Evolutionary conservation across 2,329 filamentous ascomycete species (phyloP).

Genomic region (Hymenoscyphus fructigenus): DNA sequence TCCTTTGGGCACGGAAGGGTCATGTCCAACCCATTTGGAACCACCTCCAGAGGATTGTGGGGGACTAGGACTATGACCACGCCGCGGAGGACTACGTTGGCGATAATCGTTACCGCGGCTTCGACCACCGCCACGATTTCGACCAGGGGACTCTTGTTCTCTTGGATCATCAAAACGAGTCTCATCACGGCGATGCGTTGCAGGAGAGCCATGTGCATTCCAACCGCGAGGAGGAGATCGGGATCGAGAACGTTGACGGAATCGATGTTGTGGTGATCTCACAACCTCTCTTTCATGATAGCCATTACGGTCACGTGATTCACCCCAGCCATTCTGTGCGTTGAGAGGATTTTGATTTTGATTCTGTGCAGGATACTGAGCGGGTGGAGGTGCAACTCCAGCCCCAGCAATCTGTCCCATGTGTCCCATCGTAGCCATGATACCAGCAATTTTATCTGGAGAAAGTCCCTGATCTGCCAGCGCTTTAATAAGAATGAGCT

Average conservation of each 20-base stretch:
- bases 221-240: conserved; percentile 76
- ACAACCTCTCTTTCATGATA: conserved; percentile 50
- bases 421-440: conserved; percentile 42
- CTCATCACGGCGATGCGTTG: conserved; percentile 48
- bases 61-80: conserved; percentile 63
- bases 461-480: conserved; percentile 74
- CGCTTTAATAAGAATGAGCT: conserved; percentile 72
- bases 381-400: conserved; percentile 32
- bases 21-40: conserved; percentile 78
- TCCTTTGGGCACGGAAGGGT: conserved; percentile 69
- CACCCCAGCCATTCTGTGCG: conserved; percentile 44
- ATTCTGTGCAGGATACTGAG: conserved; percentile 27
- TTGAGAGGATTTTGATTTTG: conserved; percentile 36
- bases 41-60: conserved; percentile 44
- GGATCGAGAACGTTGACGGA: conserved; percentile 68
- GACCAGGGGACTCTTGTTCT: conserved; percentile 65
- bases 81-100: conserved; percentile 79
- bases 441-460: conserved; percentile 66
- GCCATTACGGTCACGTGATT: conserved; percentile 52
- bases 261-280: conserved; percentile 59
- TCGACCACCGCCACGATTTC: conserved; percentile 56
- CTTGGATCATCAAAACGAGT: conserved; percentile 67
- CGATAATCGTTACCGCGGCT: conserved; percentile 69
- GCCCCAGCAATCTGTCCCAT: conserved; percentile 33
- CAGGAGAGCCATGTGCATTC: conserved; percentile 59